Base-by-base conservation (phyloP, 2,329 filamentous ascomycete species). In the Penicillium italicum region DNA sequence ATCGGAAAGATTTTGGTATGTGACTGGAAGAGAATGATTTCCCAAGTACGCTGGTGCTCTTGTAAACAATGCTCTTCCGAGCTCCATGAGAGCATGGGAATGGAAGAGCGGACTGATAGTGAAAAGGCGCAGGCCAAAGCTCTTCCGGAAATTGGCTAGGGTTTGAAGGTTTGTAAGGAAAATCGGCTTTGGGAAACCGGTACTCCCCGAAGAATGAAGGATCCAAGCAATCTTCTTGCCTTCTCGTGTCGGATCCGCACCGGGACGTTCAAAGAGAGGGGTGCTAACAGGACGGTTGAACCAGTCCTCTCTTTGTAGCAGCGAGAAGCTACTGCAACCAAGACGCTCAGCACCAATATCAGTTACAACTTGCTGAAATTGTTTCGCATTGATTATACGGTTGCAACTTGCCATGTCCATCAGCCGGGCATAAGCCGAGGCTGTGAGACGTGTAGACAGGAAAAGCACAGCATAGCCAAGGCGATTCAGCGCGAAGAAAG, bases 111-210 rank as follows among this genome's bases (percentile, higher is more conserved):
- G 83, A 0, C 83, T 72, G 3, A 82, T 80, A 28, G 81, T 74
- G 53, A 85, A 80, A 0, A 77, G 74, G 16, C 75, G 75, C 67
- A 81, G 66, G 1, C 68, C 72, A 53, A 78, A 76, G 28, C 74
- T 76, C 33, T 74, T 75, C 0, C 59, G 57, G 7, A 77, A 80
- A 53, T 80, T 82, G 6, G 74, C 73, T 5, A 85, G 69, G 5
- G 75, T 77, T 28, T 78, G 75, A 5, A 70, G 67, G 56, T 87
- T 81, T 0, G 78, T 81, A 33, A 83, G 78, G 56, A 77, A 83
- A 34, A 87, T 85, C 0, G 84, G 82, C 59, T 87, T 87, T 0
- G 84, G 84, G 0, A 86, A 72, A 0, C 84, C 84, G 0, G 85
- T 86, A 0, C 80, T 83, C 4, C 84, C 84, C 5, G 75, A 78